A percentile compares a stretch with the other conserved stretches of the same genome.
phyloP scores from a whole-genome alignment of 2,329 filamentous ascomycete species.

The Colletotrichum sp. region DNA sequence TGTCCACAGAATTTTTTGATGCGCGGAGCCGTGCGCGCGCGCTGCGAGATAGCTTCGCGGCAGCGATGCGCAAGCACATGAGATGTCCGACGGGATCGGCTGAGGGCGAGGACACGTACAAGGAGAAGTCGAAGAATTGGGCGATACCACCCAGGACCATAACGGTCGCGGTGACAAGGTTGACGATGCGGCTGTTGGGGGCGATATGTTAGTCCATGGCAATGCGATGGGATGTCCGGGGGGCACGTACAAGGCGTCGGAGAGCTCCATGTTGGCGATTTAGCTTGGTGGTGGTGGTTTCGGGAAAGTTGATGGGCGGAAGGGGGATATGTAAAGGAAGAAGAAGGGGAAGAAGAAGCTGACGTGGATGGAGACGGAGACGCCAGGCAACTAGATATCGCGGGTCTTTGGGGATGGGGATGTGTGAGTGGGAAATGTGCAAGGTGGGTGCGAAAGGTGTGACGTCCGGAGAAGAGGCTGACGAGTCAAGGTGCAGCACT shows the following conservation, averaged over 20 bases:
- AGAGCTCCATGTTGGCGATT: constrained; percentile 77
- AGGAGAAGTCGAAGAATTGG: constrained; percentile 67
- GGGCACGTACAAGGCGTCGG: constrained; percentile 83
- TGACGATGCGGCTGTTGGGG: constrained; percentile 81
- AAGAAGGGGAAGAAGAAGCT: constrained; percentile 6
- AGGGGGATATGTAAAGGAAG: neutral
- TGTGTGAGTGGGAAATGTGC: constrained; percentile 4
- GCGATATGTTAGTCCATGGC: constrained; percentile 22
- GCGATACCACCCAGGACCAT: constrained; percentile 86
- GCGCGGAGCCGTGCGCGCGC: constrained; percentile 14
- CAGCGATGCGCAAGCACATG: neutral
- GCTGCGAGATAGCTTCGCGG: neutral
- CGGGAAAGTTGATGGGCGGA: neutral
- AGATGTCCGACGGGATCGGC: constrained; percentile 1
- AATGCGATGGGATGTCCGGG: neutral
- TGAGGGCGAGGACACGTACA: constrained; percentile 53
- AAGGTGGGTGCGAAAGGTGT: constrained; percentile 19
- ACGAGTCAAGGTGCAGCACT: constrained; percentile 13
- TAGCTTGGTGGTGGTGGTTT: neutral
- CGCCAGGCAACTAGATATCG: constrained; percentile 17
- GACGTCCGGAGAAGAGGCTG: constrained; percentile 20
- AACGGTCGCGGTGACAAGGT: constrained; percentile 84
- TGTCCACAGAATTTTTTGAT: neutral
- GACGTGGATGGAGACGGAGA: constrained; percentile 10
- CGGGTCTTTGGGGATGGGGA: neutral